Evolutionary conservation across 768 basidiomycete species (phyloP), one percentile per base, ranked within the genome.

Genomic region (Fomitopsis pulvina): DNA sequence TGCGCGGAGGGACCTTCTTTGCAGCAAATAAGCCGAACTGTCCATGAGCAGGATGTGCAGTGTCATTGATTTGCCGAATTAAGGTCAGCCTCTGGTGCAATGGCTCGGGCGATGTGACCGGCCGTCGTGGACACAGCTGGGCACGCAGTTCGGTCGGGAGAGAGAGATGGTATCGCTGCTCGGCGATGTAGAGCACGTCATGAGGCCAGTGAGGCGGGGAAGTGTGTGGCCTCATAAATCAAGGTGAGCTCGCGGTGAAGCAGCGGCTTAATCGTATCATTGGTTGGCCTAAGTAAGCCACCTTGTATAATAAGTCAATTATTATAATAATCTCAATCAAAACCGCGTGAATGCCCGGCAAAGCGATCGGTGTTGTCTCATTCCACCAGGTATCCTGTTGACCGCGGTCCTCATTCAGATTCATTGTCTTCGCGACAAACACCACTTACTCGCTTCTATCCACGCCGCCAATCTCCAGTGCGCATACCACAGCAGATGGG

Each of bases 1-100:
- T 76, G 39, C 74, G 76, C 3, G 80, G 73, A 2, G 75, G 72
- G 18, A 94, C 85, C 65, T 81, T 85, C 52, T 77, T 83, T 20
- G 74, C 68, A 21, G 91, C 85, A 66, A 93, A 93, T 28, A 97
- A 71, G 3, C 93, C 93, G 54, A 66, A 68, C 63, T 94, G 92
- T 1, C 89, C 88, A 22, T 48, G 37, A 10, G 65, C 66, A 34
- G 93, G 93, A 68, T 95, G 92, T 26, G 66, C 66, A 11, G 71
- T 49, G 30, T 70, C 71, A 34, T 72, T 58, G 53, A 92, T 83
- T 2, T 45, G 60, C 57, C 75, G 80, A 59, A 93, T 86, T 45
- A 69, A 62, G 26, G 85, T 77, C 39, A 66, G 65, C 18, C 66
- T 61, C 34, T 56, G 61, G 44, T 29, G 28, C 9, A 16, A 34